A percentile compares a stretch with the other conserved stretches of the same genome.
Conservation (phyloP, 768 basidiomycete species). For the Rossbeevera mucosa region DNA sequence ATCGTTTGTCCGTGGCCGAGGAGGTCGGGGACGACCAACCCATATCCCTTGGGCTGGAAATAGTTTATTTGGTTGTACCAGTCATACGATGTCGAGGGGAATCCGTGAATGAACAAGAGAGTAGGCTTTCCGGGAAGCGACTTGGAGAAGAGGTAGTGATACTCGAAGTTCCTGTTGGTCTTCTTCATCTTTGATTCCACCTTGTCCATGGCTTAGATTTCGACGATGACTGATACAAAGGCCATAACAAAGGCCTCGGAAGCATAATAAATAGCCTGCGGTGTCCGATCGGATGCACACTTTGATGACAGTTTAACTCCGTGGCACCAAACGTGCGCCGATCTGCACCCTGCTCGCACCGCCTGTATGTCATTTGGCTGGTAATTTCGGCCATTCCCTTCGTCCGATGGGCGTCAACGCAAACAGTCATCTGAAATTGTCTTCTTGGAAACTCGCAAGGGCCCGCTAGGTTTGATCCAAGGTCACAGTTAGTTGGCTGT, state of each 20-base stretch:
- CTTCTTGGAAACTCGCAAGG: conserved; percentile 1
- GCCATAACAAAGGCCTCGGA: neutral
- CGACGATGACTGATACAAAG: neutral
- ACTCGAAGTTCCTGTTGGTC: conserved; percentile 32
- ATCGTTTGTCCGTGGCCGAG: conserved; percentile 43
- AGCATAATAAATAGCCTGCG: conserved; percentile 5
- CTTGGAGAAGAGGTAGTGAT: conserved; percentile 33
- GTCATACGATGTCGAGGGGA: conserved; percentile 39
- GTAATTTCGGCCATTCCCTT: conserved; percentile 5
- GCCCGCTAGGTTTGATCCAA: neutral
- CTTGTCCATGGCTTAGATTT: conserved; percentile 19
- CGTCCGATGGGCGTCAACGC: neutral
- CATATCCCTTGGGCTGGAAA: conserved; percentile 38
- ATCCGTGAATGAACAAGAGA: conserved; percentile 43
- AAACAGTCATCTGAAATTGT: conserved; percentile 1
- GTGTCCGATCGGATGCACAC: conserved; percentile 12
- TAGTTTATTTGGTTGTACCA: conserved; percentile 40
- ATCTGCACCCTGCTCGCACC: conserved; percentile 15
- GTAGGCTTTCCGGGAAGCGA: conserved; percentile 31
- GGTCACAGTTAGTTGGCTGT: neutral
- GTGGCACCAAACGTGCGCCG: conserved; percentile 15
- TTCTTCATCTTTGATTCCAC: conserved; percentile 30
- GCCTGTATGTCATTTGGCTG: conserved; percentile 2
- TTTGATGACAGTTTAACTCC: conserved; percentile 6
- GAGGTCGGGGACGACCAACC: conserved; percentile 44